Percentiles rank a stretch among this genome's conserved stretches.
phyloP scores from a whole-genome alignment of 228 moss, liverwort and hornwort genomes.

The Sphagnum magellanicum region DNA sequence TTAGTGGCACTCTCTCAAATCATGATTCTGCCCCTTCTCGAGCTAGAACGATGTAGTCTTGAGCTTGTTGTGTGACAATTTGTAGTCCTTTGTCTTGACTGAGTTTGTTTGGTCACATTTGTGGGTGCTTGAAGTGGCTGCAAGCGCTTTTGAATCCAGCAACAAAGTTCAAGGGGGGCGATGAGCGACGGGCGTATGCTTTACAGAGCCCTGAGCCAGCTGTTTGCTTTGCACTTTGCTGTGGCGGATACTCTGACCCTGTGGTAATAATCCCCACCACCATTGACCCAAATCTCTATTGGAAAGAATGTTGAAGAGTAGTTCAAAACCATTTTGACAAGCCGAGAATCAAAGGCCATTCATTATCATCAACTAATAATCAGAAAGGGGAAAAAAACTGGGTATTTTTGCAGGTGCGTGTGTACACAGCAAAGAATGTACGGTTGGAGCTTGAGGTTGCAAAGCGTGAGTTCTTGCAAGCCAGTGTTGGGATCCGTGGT shows the following conservation, averaged over 20 bases:
- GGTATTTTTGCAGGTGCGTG: slow-evolving; percentile 51
- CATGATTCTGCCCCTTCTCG: no score
- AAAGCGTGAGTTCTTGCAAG: slow-evolving; percentile 71
- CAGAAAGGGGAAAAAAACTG: no score
- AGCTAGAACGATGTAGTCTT: no score
- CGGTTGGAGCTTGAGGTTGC: slow-evolving; percentile 64
- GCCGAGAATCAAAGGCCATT: no score
- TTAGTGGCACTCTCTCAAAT: no score
- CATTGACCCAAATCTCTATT: no score
- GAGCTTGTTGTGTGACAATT: no score
- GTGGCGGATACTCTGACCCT: slow-evolving; percentile 79
- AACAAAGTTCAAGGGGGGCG: slow-evolving; percentile 57
- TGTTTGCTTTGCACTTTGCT: slow-evolving; percentile 82
- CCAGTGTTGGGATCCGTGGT: slow-evolving; percentile 60
- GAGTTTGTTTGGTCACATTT: background rate
- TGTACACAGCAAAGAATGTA: slow-evolving; percentile 65
- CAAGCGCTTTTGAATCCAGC: slow-evolving; percentile 57
- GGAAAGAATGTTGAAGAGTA: no score
- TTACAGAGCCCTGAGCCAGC: slow-evolving; percentile 62
- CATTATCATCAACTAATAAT: no score
- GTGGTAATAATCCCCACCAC: slow-evolving; percentile 25
- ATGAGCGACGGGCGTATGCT: slow-evolving; percentile 60
- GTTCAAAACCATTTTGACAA: no score
- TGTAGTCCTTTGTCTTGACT: no score
- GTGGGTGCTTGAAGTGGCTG: slow-evolving; percentile 47